Base-by-base conservation (phyloP, 1,284 basidiomycete genomes). In the Leccinum fuscescens region DNA sequence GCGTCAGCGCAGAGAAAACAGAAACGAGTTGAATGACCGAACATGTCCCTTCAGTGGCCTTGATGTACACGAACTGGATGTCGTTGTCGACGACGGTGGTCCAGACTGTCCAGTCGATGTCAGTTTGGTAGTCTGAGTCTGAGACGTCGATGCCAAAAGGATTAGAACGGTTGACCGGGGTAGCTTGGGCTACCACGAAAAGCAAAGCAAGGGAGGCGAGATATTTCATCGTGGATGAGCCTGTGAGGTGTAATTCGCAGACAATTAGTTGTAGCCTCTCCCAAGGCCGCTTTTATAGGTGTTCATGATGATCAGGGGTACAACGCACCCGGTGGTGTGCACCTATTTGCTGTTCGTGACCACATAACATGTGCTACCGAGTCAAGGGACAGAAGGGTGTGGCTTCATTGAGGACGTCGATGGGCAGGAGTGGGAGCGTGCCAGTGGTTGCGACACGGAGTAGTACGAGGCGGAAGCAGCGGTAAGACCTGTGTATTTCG, bases 41-140 rank as follows among this genome's bases (percentile, higher is more conserved):
- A 86, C 80, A 72, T 42, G 82, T 87, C 14, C 85, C 85, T 68
- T 90, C 86, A 5, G 87, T 90, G 12, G 86, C 88, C 70, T 90
- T 89, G 80, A 89, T 87, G 68, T 80, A 88, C 8, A 78, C 84
- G 65, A 88, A 90, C 12, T 76, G 62, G 49, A 86, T 72, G 3
- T 85, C 86, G 62, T 83, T 84, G n/a, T 79, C 71, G 59, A 78
- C 80, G 62, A 84, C 82, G 6, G 78, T 75, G 35, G 71, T 74
- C 82, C 29, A 29, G 29, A 29, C 29, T 29, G 29, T 29, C 29
- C 84, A 87, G 71, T 87, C 76, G 22, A 88, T 74, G 61, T 67
- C 70, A 24, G 78, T 67, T 63, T 89, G 87, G 63, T 78, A 83
- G 65, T 72, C 64, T 20, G 85, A 86, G 55, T 72, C 64, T 20